Conservation (phyloP, 805 yeast genomes). For the Ascoidea asiatica region DNA sequence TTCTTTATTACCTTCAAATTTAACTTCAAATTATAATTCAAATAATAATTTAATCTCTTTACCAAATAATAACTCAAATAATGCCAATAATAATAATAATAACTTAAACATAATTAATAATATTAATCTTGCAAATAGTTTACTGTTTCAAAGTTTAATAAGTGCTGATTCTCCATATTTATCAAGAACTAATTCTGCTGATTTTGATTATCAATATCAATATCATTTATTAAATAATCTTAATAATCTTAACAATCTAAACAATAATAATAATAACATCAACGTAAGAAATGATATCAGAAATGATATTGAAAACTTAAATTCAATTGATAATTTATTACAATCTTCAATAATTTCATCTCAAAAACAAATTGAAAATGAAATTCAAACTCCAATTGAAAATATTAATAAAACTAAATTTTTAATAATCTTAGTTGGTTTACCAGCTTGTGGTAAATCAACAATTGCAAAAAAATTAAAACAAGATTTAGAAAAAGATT, state of each 20-base stretch:
- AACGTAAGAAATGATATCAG: too few relatives aligned
- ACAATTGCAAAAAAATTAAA: conserved; percentile 6
- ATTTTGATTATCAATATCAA: conserved; percentile 1
- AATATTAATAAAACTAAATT: not conserved
- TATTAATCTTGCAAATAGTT: too few relatives aligned
- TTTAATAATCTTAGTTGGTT: conserved; percentile 4
- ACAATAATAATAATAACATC: too few relatives aligned
- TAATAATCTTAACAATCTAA: not conserved
- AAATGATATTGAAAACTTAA: too few relatives aligned
- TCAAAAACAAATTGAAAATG: not conserved
- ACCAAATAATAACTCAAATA: too few relatives aligned
- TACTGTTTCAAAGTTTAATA: too few relatives aligned
- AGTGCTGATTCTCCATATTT: conserved; percentile 3
- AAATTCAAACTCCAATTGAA: not conserved
- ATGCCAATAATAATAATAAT: too few relatives aligned
- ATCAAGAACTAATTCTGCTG: conserved; percentile 7
- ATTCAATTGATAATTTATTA: not conserved
- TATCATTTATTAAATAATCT: not conserved
- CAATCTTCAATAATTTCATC: not conserved
- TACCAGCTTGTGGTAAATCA: conserved; percentile 7
- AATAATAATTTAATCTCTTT: too few relatives aligned
- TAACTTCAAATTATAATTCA: too few relatives aligned
- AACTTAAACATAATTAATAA: too few relatives aligned
- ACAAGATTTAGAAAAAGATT: conserved; percentile 1
- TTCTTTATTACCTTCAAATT: too few relatives aligned